Evolutionary conservation across 108 stramenopile species (phyloP), one percentile per base, ranked within the genome.

Genomic region (Stephanodiscus minutulus): DNA sequence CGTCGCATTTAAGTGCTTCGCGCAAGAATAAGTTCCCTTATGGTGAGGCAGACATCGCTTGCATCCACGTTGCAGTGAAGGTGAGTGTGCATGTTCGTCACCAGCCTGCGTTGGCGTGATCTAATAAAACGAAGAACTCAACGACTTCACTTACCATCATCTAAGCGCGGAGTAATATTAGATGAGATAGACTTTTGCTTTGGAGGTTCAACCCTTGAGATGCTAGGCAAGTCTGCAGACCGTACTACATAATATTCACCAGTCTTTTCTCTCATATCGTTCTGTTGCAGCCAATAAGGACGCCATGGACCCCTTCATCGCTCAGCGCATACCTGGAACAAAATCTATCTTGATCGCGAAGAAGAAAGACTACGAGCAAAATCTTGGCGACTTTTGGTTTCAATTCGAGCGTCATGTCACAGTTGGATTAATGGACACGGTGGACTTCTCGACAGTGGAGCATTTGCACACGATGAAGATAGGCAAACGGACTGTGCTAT

Each of bases 341-440:
- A 68, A 68, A 37, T 59, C 6, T 18, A 68, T 68, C 67, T 57
- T 68, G 7, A 55, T 68, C 27, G 24, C 58, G 0, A 68, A 68
- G 22, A 36, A 20, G 9, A 57, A 55, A 55, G 20, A 68, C 20
- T 57, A 57, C 54, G 28, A 24, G 1, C 10, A 28, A 18, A 24
- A 68, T 27, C 67, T 57, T 20, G 36, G 24, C 35, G 55, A 68
- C 33, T 5, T 68, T 59, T 53, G 67, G 7, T 68, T 54, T 39
- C 67, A 68, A 55, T 68, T 68, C 10, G 53, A 68, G 67, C 36
- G 67, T 53, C 35, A 43, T 41, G 67, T 68, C 57, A 68, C 67
- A 20, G 54, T 53, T 15, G 33, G 58, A 1, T 12, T 27, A 3
- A 68, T 68, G 67, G 55, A 24, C 4, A 55, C 54, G 25, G 22